phyloP scores from a whole-genome alignment of 768 basidiomycete genomes.

The Suillus lakei region DNA sequence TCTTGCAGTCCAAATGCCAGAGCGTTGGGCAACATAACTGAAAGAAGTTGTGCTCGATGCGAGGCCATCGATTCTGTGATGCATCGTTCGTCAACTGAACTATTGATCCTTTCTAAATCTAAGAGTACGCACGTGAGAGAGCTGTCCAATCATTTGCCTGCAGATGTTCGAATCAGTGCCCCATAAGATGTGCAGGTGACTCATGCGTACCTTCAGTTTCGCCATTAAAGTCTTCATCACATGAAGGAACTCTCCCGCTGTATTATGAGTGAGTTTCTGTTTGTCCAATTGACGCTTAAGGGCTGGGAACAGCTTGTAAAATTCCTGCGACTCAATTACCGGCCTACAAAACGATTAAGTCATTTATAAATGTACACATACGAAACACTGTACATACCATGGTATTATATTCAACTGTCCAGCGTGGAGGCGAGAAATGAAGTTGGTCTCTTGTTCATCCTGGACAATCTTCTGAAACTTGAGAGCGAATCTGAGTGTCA shows the following conservation, averaged over 20 bases:
- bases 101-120: not conserved
- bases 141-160: conserved; percentile 71
- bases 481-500: conserved; percentile 49
- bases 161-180: not conserved
- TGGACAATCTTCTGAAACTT: conserved; percentile 68
- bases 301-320: conserved; percentile 56
- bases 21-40: conserved; percentile 48
- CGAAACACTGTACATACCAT: conserved; percentile 41
- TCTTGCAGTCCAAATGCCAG: conserved; percentile 53
- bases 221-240: conserved; percentile 69
- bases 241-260: conserved; percentile 59
- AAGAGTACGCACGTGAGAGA: conserved; percentile 53
- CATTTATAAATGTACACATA: not conserved
- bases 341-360: conserved; percentile 34
- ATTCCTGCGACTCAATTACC: conserved; percentile 64
- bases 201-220: conserved; percentile 55
- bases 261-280: conserved; percentile 51
- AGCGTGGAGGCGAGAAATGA: conserved; percentile 62
- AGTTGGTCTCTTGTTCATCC: conserved; percentile 63
- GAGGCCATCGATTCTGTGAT: conserved; percentile 50
- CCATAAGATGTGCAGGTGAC: not conserved
- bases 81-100: not conserved
- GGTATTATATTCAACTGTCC: conserved; percentile 62
- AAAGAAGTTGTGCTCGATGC: conserved; percentile 51
- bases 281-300: conserved; percentile 53